Evolutionary conservation across 176 grass and related monocot species (phyloP).

Genomic region (Musa itinerans): DNA sequence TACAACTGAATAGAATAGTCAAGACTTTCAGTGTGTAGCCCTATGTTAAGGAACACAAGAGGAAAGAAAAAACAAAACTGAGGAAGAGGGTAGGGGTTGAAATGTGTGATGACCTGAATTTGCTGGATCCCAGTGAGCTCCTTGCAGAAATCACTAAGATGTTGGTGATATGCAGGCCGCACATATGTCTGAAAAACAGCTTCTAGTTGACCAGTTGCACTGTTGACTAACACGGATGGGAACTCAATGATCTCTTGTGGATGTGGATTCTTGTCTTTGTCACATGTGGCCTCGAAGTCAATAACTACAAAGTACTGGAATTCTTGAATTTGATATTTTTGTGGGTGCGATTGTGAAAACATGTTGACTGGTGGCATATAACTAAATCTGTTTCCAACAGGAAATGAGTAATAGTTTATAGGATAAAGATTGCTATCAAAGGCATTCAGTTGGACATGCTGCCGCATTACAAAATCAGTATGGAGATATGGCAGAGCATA

Average conservation of each 20-base stretch:
- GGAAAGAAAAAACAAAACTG: background rate
- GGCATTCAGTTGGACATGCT: constrained; percentile 31
- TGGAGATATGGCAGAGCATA: constrained; percentile 46
- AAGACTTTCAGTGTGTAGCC: background rate
- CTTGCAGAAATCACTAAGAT: constrained; percentile 91
- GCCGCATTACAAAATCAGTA: constrained; percentile 43
- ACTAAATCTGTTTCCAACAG: constrained; percentile 44
- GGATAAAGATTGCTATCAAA: constrained; percentile 51
- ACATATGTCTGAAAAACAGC: constrained; percentile 95
- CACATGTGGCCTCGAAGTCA: constrained; percentile 94
- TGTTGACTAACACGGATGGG: constrained; percentile 95
- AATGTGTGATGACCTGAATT: constrained; percentile 47
- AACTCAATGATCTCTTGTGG: constrained; percentile 98
- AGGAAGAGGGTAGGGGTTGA: background rate
- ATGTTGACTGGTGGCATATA: constrained; percentile 56
- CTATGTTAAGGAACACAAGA: background rate
- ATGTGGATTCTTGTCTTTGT: constrained; percentile 77
- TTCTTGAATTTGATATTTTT: constrained; percentile 67
- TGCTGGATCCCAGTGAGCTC: constrained; percentile 96
- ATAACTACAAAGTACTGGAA: constrained; percentile 99
- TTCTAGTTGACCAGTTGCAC: constrained; percentile 78
- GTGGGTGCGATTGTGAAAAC: constrained; percentile 45
- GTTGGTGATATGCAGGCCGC: constrained; percentile 67
- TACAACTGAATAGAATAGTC: background rate
- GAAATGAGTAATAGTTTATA: constrained; percentile 38